Evolutionary conservation across 257 asterid species (phyloP), one percentile per base, ranked within the genome.

Genomic region (Prunella vulgaris): DNA sequence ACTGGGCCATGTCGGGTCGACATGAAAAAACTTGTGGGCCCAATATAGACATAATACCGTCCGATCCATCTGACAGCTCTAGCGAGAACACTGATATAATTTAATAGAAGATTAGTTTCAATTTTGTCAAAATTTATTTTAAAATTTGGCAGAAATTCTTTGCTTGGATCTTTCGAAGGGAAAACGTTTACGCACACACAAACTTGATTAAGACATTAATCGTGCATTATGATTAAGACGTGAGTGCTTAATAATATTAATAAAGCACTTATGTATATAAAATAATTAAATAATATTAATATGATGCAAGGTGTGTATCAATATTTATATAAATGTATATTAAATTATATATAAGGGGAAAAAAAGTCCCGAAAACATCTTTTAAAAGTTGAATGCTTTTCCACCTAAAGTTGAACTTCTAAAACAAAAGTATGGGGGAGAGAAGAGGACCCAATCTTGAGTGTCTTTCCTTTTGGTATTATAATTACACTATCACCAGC

Each of bases 351-450:
- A 48, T 33, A 15, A 7, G 7, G 10, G 22, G 44, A 21, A 54
- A 17, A 65, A 74, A 20, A 17, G 46, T 67, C 71, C 38, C n/a
- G 4, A 73, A 73, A 76, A 64, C 73, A 69, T 58, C 79, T 82
- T 81, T 77, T 64, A 74, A 81, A 81, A 81, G 82, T 77, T 24
- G 79, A 70, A 14, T 68, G 80, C 86, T 84, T 86, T 84, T 77
- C 65, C 3, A 28, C 58, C 73, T 66, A 84, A 84, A 83, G 85
- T 76, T 73, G 71, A 77, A 59, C 32, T 66, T 67, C 76, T 28
- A 68, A 66, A 80, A 57, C 38, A 77, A 76, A 72, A 70, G 78
- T 32, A 70, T 3, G 60, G 37, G 56, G 60, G 24, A 40, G 60
- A 57, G 48, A 37, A 40, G 57, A 17, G 68, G 70, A 64, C 71